Conservation (phyloP, 2,329 filamentous ascomycete species). For the Hirsutella rhossiliensis region DNA sequence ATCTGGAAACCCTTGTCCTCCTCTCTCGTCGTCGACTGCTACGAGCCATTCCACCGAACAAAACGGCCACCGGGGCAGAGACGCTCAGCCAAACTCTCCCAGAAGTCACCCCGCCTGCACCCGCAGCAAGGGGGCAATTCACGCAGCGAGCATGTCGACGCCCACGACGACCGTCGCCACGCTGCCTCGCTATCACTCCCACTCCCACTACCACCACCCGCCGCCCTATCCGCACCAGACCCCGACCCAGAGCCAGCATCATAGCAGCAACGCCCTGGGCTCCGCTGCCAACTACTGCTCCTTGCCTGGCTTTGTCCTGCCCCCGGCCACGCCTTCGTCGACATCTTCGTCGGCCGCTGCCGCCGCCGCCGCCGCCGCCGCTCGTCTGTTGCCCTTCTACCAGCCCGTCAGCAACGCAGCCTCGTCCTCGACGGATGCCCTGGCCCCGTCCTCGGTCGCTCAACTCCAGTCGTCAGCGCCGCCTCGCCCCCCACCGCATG, state of each 20-base stretch:
- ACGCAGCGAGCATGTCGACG: constrained; percentile 53
- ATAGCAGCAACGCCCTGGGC: constrained; percentile 8
- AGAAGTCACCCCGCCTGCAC: constrained; percentile 1
- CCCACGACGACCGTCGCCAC: constrained; percentile 67
- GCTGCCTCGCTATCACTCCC: constrained; percentile 55
- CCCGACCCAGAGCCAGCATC: constrained; percentile 9
- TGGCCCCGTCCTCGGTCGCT: constrained; percentile 6
- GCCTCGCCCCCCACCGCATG: constrained; percentile 19
- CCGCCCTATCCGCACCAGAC: constrained; percentile 32
- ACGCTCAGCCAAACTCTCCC: not conserved
- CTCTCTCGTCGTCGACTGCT: no score
- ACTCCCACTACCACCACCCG: constrained; percentile 54
- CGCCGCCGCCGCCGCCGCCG: constrained; percentile 11
- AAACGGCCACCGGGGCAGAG: not conserved
- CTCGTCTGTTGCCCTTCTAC: constrained; percentile 14
- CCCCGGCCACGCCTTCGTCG: constrained; percentile 13
- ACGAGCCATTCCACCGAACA: no score
- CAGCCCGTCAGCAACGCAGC: constrained; percentile 12
- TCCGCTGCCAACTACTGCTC: constrained; percentile 11
- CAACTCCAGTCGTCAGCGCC: constrained; percentile 16
- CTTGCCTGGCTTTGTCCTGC: constrained; percentile 12
- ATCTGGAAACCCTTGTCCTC: no score
- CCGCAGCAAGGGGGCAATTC: constrained; percentile 1
- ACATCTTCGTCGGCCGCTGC: constrained; percentile 9
- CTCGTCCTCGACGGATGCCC: constrained; percentile 21